A percentile compares a stretch with the other conserved stretches of the same genome.
These are phyloP conservation scores for Sclerotinia sclerotiorum DNA, from an alignment of 2,329 filamentous ascomycete genomes.

Conservation along the genomic window DNA sequence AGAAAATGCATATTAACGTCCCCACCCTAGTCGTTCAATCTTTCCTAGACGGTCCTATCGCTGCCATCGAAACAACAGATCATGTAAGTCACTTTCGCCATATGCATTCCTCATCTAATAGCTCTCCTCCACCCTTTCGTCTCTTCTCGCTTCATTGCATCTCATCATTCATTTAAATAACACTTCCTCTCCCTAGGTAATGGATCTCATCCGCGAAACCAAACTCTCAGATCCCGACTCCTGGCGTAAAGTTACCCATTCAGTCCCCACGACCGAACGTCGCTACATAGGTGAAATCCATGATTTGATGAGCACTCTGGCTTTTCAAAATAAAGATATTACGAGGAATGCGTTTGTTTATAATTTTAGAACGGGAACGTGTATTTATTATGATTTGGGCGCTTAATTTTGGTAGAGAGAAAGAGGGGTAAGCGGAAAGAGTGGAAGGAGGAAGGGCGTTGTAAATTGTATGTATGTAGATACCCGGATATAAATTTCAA, in stretches of 20 bases:
- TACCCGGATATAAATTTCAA: conserved; percentile 9
- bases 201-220: conserved; percentile 74
- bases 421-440: neutral
- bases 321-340: conserved; percentile 56
- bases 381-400: conserved; percentile 80
- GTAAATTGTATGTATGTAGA: conserved; percentile 12
- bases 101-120: neutral
- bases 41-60: conserved; percentile 75
- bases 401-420: conserved; percentile 28
- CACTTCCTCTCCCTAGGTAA: conserved; percentile 33
- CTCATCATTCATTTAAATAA: neutral
- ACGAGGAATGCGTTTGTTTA: conserved; percentile 81
- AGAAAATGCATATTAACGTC: neutral
- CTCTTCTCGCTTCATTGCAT: no score
- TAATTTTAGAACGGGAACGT: conserved; percentile 82
- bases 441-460: neutral
- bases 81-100: conserved; percentile 50
- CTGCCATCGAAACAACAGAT: conserved; percentile 86
- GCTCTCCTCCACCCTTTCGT: neutral
- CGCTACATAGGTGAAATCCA: conserved; percentile 83
- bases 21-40: conserved; percentile 57
- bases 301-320: conserved; percentile 67
- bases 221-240: conserved; percentile 75
- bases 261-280: conserved; percentile 71
- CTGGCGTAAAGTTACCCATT: conserved; percentile 80